phyloP scores from a whole-genome alignment of 1,139 yeast species.

The Protomyces inundatus region DNA sequence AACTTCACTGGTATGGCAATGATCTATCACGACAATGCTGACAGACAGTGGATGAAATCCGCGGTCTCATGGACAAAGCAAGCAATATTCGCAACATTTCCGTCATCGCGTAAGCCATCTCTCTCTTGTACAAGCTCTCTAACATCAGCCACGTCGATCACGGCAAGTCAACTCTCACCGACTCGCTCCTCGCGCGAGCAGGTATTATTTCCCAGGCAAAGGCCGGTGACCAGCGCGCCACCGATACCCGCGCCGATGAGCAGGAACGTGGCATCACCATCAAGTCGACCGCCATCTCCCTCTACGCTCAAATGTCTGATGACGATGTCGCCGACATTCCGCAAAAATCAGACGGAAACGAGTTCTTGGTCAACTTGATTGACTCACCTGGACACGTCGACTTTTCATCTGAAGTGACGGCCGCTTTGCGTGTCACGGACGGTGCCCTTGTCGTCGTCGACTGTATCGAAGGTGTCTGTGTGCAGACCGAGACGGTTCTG shows the following conservation, averaged over 20 bases:
- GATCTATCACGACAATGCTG: neutral
- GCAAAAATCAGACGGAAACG: conserved; percentile 92
- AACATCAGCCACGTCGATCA: conserved; percentile 80
- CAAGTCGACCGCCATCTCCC: conserved; percentile 97
- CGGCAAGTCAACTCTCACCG: conserved; percentile 99
- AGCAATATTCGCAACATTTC: conserved; percentile 99
- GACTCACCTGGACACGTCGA: conserved; percentile 99
- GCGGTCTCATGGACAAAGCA: conserved; percentile 98
- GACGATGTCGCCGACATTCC: conserved; percentile 92
- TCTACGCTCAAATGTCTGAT: conserved; percentile 81
- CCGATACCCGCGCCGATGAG: conserved; percentile 99
- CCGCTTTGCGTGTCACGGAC: conserved; percentile 99
- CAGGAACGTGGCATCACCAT: conserved; percentile 99
- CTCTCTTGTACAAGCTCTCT: neutral
- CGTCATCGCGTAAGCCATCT: conserved; percentile 67
- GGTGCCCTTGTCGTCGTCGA: conserved; percentile 99
- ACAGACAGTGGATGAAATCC: conserved; percentile 71
- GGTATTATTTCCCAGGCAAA: conserved; percentile 98
- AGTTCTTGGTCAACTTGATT: conserved; percentile 94
- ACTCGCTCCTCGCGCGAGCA: conserved; percentile 96
- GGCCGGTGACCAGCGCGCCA: conserved; percentile 99
- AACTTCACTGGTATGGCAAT: conserved; percentile 9
- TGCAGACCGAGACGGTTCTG: conserved; percentile 98
- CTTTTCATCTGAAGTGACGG: conserved; percentile 99
- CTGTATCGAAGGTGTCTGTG: conserved; percentile 99